A percentile compares a stretch with the other conserved stretches of the same genome.
These are phyloP conservation scores for Melocanna baccifera DNA, from an alignment of 176 grass and related monocot genomes.

Conservation along the genomic window DNA sequence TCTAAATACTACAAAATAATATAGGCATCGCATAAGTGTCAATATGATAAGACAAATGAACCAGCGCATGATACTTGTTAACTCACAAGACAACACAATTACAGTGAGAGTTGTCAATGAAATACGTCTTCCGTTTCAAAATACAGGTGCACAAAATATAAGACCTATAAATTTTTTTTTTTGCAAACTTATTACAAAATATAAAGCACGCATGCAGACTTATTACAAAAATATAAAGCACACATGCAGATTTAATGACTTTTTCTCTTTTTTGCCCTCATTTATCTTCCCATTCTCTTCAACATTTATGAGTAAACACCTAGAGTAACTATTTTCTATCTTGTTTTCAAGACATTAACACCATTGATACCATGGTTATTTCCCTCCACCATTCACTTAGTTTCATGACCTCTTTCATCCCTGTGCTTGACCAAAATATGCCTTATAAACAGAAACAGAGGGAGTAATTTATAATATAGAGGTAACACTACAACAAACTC, in stretches of 20 bases:
- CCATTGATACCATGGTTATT: neutral
- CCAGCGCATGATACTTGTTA: neutral
- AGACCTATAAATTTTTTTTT: neutral
- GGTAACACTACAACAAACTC: neutral
- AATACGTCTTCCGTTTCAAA: neutral
- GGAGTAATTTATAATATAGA: slow-evolving; percentile 3
- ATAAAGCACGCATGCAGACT: neutral
- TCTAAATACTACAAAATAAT: slow-evolving; percentile 1
- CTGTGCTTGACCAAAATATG: neutral
- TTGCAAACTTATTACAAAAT: neutral
- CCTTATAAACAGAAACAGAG: neutral
- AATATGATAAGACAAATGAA: neutral
- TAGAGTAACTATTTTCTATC: neutral
- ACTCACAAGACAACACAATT: neutral
- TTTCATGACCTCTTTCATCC: neutral
- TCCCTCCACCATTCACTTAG: neutral
- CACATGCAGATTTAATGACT: neutral
- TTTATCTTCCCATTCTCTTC: neutral
- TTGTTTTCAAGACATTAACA: neutral
- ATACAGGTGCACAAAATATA: neutral
- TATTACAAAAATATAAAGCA: neutral
- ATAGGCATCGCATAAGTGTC: neutral
- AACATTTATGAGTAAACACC: neutral
- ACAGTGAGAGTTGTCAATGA: neutral
- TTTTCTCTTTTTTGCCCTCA: neutral